A percentile compares a stretch with the other conserved stretches of the same genome.
These are phyloP conservation scores for Saccharum officinarum DNA, from an alignment of 176 grass and related monocot species.

Conservation along the genomic window DNA sequence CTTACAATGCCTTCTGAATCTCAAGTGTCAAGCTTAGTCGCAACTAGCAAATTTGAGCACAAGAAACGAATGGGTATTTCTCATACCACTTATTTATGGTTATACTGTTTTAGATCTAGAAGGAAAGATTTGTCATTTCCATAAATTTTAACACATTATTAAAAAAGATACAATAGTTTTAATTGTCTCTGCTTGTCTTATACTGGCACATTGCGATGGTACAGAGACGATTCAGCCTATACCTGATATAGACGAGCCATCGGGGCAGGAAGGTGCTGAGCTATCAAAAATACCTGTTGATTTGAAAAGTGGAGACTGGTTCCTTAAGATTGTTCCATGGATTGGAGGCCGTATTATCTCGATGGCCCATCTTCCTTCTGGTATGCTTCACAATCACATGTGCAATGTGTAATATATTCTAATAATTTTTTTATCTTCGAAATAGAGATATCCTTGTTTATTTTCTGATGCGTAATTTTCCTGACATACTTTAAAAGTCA, in stretches of 20 bases:
- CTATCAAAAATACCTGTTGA: slow-evolving; percentile 87
- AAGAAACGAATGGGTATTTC: slow-evolving; percentile 64
- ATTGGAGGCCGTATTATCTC: slow-evolving; percentile 92
- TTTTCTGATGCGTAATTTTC: not conserved
- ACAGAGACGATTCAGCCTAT: slow-evolving; percentile 69
- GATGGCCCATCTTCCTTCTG: slow-evolving; percentile 86
- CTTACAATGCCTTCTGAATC: slow-evolving; percentile 44
- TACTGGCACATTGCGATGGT: slow-evolving; percentile 14
- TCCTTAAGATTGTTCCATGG: slow-evolving; percentile 85
- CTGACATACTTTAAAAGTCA: not conserved
- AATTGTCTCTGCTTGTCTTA: not conserved
- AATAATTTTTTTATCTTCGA: not conserved
- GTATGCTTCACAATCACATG: slow-evolving; percentile 44
- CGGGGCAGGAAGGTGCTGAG: slow-evolving; percentile 61
- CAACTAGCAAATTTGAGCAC: slow-evolving; percentile 58
- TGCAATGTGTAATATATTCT: slow-evolving; percentile 8
- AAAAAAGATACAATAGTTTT: not conserved
- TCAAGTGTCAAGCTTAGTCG: slow-evolving; percentile 60
- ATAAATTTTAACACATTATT: not conserved
- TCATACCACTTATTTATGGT: not conserved
- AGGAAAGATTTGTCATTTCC: too few species aligned
- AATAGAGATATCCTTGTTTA: not conserved
- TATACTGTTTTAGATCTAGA: not conserved
- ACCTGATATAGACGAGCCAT: slow-evolving; percentile 58
- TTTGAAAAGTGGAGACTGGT: slow-evolving; percentile 84